Evolutionary conservation across 306 rosid species (phyloP).

Genomic region (Mimosa pudica): DNA sequence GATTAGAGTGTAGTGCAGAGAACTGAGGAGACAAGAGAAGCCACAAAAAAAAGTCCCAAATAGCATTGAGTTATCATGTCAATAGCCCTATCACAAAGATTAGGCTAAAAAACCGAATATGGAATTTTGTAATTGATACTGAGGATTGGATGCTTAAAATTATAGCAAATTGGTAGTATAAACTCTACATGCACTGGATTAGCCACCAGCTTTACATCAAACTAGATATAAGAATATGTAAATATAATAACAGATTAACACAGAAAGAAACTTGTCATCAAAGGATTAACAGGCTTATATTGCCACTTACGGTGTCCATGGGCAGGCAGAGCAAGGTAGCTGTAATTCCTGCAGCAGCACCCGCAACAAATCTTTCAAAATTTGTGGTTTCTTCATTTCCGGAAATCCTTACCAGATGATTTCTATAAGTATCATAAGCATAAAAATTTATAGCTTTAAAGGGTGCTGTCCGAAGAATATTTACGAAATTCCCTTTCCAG

Average conservation of each 20-base stretch:
- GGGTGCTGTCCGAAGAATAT: slow-evolving; percentile 93
- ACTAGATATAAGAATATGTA: slow-evolving; percentile 15
- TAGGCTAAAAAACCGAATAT: not conserved
- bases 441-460: slow-evolving; percentile 91
- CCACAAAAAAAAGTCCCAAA: not conserved
- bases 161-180: slow-evolving; percentile 9
- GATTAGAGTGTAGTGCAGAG: slow-evolving; percentile 3
- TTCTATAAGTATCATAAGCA: slow-evolving; percentile 87
- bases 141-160: not conserved
- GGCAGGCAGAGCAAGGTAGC: slow-evolving; percentile 92
- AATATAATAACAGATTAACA: not conserved
- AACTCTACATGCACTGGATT: slow-evolving; percentile 15
- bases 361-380: slow-evolving; percentile 88
- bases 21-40: slow-evolving; percentile 7
- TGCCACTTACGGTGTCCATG: slow-evolving; percentile 79
- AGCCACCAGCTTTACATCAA: slow-evolving; percentile 22
- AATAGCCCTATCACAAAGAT: slow-evolving; percentile 4
- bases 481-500: slow-evolving; percentile 94
- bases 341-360: slow-evolving; percentile 94
- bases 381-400: slow-evolving; percentile 75
- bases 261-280: slow-evolving; percentile 29
- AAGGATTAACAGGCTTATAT: slow-evolving; percentile 22
- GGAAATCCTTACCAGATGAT: slow-evolving; percentile 53
- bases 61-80: slow-evolving; percentile 11
- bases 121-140: slow-evolving; percentile 7